Base-by-base conservation (phyloP, 2,329 filamentous ascomycete species). In the Venturia aucupariae region DNA sequence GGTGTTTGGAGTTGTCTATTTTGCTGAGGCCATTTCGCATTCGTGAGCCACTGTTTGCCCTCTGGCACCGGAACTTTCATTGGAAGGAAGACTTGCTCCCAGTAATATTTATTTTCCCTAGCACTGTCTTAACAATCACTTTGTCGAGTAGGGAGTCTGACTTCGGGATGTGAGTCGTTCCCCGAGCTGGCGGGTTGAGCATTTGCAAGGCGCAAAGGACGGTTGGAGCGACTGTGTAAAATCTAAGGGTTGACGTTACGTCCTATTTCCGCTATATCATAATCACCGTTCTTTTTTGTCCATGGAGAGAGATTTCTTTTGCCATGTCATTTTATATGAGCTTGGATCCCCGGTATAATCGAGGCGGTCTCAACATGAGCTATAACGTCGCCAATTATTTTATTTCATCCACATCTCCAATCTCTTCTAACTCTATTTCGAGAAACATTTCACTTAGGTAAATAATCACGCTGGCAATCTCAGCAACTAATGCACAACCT, bases 1-100 rank as follows among this genome's bases (percentile, higher is more conserved):
- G 60, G 77, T 92, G 38, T 99, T 99, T 73, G 93, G 92, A 66
- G 77, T 96, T 70, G 92, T 99, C 69, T 99, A 99, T 77, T 78
- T 96, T 44, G 80, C 92, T 66, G 93, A 97, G 76, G 88, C 64
- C n/a, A 27, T 57, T 35, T 19, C 51, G 10, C 51, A 57, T n/a
- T 35, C 51, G 30, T 57, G 27, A 35, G 22, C 2, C 24, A 13
- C 22, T 54, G 24, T 27, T 30, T 3, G 48, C 11, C 24, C 6
- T 30, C 17, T 54, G 48, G 24, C 44, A 22, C n/a, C n/a, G 48
- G 11, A 17, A 15, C 4, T 54, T 19, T 1, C 15, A 4, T 19
- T 32, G 48, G 27, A 32, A 32, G 48, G 48, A 30, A 54, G 4
- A 13, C 11, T 24, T 15, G 7, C 6, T 54, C 8, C 6, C 17